Conservation (phyloP, 2,329 filamentous ascomycete species). For the Stemphylium vesicarium region DNA sequence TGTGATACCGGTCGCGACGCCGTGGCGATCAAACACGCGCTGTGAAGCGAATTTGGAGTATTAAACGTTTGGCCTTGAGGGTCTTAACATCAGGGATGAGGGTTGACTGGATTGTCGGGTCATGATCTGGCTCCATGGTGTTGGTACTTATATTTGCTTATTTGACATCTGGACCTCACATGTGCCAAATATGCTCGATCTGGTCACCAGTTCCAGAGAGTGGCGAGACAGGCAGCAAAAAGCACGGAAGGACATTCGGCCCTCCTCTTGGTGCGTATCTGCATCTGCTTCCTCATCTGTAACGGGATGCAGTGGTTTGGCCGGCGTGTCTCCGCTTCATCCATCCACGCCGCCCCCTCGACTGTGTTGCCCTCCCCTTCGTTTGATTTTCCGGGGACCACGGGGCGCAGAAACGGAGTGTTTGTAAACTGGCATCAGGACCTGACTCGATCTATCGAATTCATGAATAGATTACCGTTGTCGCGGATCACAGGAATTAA, state of each 20-base stretch:
- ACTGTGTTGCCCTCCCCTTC: neutral
- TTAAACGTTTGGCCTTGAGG: slow-evolving; percentile 3
- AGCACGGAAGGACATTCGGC: neutral
- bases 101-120: slow-evolving; percentile 8
- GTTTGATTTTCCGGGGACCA: neutral
- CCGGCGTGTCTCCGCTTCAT: slow-evolving; percentile 3
- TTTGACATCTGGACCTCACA: neutral
- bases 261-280: neutral
- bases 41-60: slow-evolving; percentile 1
- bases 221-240: neutral
- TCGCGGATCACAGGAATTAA: neutral
- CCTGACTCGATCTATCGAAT: slow-evolving; percentile 4
- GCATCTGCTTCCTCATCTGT: slow-evolving; percentile 4
- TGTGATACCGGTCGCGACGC: neutral
- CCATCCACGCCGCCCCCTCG: neutral
- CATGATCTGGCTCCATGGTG: slow-evolving; percentile 1
- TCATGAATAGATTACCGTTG: neutral
- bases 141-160: slow-evolving; percentile 9
- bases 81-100: neutral
- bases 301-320: slow-evolving; percentile 2
- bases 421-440: neutral
- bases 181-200: neutral
- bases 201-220: neutral
- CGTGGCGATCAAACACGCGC: slow-evolving; percentile 7
- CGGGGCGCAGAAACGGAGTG: neutral